Base-by-base conservation (phyloP, 768 basidiomycete genomes). In the Tulasnella sp. region DNA sequence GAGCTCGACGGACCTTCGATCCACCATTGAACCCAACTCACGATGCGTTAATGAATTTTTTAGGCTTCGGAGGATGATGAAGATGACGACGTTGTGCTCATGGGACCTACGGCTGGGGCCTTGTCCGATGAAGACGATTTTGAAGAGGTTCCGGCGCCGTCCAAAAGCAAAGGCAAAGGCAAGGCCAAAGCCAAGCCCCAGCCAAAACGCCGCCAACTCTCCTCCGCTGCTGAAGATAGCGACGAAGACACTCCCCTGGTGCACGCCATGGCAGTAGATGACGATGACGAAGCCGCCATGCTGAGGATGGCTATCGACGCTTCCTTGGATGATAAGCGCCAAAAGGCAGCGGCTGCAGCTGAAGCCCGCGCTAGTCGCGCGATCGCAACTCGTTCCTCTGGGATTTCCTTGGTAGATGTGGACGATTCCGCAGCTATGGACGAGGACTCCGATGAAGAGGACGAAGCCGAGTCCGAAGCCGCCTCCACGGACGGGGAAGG, bases 281-380 rank as follows among this genome's bases (percentile, higher is more conserved):
- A 87, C 75, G 81, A 73, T n/a, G 87, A 86, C 57, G 88, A 89
- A 79, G 86, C 85, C 70, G 77, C 89, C 29, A 88, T 92, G 89
- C 51, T 93, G 20, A 84, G 86, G 61, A 87, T 86, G 32, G 92
- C 91, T 39, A 86, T 92, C 55, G 84, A 86, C 77, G 81, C 85
- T 79, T 94, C 93, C 29, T 82, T 89, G 84, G 35, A 83, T 82
- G 7, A 75, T 77, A 15, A 81, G 82, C 80, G 78, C 40, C 79
- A 83, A 81, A 77, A 79, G 73, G 82, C 82, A 46, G 86, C 83
- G 23, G 84, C 81, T 23, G 83, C 86, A 32, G 79, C 81, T 80
- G 32, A 42, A 16, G 37, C 69, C 23, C 35, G 55, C 23, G 75
- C 75, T 72, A 67, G 61, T 67, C 61, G 61, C 61, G 61, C 61